Evolutionary conservation across 768 basidiomycete species (phyloP).

Genomic region (Auriscalpium orientale): DNA sequence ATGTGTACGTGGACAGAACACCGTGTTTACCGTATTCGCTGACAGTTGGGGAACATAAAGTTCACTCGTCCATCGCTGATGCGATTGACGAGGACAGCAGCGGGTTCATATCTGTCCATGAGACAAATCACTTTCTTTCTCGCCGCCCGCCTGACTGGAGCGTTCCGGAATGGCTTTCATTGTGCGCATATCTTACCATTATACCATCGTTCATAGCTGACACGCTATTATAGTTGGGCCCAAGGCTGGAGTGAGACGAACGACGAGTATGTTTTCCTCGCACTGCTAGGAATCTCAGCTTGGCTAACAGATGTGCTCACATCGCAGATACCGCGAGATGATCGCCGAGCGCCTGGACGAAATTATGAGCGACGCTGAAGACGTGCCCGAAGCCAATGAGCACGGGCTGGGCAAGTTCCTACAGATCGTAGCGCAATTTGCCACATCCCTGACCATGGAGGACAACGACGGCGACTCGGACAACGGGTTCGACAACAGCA

Average conservation of each 20-base stretch:
- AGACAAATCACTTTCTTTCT: background rate
- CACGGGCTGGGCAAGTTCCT: background rate
- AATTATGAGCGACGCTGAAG: background rate
- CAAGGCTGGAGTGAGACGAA: background rate
- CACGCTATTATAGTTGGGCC: background rate
- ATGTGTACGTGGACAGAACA: background rate
- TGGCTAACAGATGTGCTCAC: too few species aligned
- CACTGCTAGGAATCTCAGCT: too few species aligned
- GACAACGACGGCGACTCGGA: background rate
- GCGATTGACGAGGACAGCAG: background rate
- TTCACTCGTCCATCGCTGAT: background rate
- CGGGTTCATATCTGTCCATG: background rate
- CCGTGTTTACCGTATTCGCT: background rate
- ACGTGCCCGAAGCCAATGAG: background rate
- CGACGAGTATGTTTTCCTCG: background rate
- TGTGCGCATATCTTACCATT: background rate
- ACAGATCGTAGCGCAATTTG: background rate
- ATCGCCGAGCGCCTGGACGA: background rate
- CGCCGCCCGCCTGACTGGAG: background rate
- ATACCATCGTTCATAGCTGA: background rate
- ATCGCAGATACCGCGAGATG: background rate
- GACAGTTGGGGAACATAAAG: background rate
- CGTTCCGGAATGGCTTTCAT: background rate
- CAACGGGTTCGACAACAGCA: background rate
- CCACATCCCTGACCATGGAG: background rate